Evolutionary conservation across 2,329 filamentous ascomycete species (phyloP), one percentile per base, ranked within the genome.

Genomic region (Penicillium glabrum): DNA sequence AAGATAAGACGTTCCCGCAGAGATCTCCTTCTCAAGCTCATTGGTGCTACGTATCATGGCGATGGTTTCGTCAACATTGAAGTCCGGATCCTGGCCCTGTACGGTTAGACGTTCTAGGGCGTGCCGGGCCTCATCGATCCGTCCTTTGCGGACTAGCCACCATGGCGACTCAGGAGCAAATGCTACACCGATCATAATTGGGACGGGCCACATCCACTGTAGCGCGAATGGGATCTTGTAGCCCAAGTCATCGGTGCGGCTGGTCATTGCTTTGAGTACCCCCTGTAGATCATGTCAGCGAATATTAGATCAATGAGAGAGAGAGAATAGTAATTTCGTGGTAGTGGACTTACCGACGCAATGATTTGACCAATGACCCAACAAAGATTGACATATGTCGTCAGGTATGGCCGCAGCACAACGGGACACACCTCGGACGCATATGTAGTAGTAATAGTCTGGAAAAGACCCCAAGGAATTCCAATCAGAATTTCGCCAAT

Each of bases 41-140:
- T 56, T 59, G 7, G 57, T 59, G 11, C 54, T 55, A 2, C 49
- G 48, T 21, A 59, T 59, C 48, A 56, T 56, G 24, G 57, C 49
- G 10, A 59, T 51, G 14, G 53, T 59, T 10, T 56, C 53, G 66
- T 69, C 56, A 13, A 88, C 83, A 65, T 95, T 84, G 67, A 93
- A 91, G 61, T 86, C 82, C 1, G 85, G 87, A 23, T 47, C 29
- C 21, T 47, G 46, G 61, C 90, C 86, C 7, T 59, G 10, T 67
- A 65, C 11, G 66, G 82, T 80, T 45, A 86, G 59, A 55, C 77
- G 65, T 46, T 67, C 62, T 13, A 75, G 61, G 5, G 72, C 58
- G 44, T 70, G 70, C 56, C 77, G 77, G 10, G 79, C 79, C 14
- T 78, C 75, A 19, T 75, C 70, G 1, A 73, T 58, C 10, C 72